Evolutionary conservation across 2,329 filamentous ascomycete genomes (phyloP).

Genomic region (Chrysoporthe austroafricana): DNA sequence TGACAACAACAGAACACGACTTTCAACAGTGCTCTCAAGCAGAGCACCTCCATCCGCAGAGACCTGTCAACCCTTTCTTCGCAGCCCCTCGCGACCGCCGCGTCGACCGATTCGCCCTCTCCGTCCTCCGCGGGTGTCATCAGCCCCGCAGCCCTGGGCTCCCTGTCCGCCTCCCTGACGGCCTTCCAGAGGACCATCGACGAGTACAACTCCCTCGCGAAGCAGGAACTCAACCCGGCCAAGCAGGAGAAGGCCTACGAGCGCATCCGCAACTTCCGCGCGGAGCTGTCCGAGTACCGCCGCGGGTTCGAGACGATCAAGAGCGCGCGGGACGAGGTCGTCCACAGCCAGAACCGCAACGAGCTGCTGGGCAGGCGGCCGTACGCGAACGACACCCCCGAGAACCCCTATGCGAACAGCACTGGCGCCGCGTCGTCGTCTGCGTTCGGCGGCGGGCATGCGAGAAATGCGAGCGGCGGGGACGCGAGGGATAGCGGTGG

Average conservation of each 20-base stretch:
- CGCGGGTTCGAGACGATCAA: conserved; percentile 78
- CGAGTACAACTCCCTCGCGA: conserved; percentile 84
- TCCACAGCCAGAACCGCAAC: conserved; percentile 67
- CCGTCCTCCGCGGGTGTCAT: conserved; percentile 59
- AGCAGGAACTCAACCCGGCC: conserved; percentile 84
- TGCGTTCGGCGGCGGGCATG: conserved; percentile 37
- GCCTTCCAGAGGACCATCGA: conserved; percentile 89
- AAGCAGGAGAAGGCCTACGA: conserved; percentile 92
- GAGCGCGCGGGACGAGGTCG: conserved; percentile 74
- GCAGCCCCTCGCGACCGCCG: conserved; percentile 28
- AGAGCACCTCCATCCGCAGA: conserved; percentile 78
- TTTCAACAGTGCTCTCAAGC: conserved; percentile 86
- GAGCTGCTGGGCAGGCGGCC: conserved; percentile 87
- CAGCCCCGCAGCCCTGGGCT: conserved; percentile 61
- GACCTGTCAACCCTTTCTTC: conserved; percentile 72
- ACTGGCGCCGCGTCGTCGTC: conserved; percentile 33
- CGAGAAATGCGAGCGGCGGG: conserved; percentile 49
- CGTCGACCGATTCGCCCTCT: conserved; percentile 38
- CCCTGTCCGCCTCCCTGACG: conserved; percentile 69
- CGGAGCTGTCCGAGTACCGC: conserved; percentile 80
- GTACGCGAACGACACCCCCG: conserved; percentile 77
- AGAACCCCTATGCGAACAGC: conserved; percentile 83
- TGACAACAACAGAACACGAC: conserved; percentile 66
- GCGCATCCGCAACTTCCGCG: conserved; percentile 81
- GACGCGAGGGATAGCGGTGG: conserved; percentile 34